Conservation (phyloP, 495 filamentous ascomycete genomes). For the Xylaria longipes region DNA sequence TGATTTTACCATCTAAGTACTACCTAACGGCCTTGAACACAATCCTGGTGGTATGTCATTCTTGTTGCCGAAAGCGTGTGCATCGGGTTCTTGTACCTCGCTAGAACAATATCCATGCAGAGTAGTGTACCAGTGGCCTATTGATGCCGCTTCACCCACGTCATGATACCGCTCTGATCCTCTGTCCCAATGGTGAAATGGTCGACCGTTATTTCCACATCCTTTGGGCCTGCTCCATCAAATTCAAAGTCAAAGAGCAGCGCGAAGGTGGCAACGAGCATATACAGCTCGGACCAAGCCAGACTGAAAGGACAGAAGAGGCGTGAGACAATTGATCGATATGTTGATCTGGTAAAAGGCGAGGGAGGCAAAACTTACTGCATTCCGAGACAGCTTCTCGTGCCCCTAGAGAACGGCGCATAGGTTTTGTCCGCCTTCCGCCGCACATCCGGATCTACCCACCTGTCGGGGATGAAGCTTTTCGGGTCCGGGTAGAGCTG, state of each 20-base stretch:
- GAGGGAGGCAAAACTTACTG: conserved; percentile 35
- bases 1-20: too few relatives aligned
- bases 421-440: conserved; percentile 27
- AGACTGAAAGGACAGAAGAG: too few relatives aligned
- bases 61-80: too few relatives aligned
- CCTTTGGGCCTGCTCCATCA: conserved; percentile 22
- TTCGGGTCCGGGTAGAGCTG: conserved; percentile 28
- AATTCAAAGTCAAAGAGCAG: conserved; percentile 34
- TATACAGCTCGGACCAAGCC: conserved; percentile 40
- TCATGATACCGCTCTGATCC: conserved; percentile 13
- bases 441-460: conserved; percentile 6
- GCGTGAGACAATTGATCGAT: neutral
- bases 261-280: conserved; percentile 28
- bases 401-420: conserved; percentile 39
- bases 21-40: too few relatives aligned
- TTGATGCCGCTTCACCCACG: too few relatives aligned
- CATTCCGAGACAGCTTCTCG: conserved; percentile 41
- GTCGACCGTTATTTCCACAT: conserved; percentile 33
- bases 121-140: too few relatives aligned
- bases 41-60: too few relatives aligned
- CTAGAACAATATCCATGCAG: too few relatives aligned
- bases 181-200: conserved; percentile 36
- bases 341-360: neutral
- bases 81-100: too few relatives aligned
- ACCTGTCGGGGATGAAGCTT: neutral